phyloP scores from a whole-genome alignment of 805 yeast genomes.

The Jamesozyma hellenica region DNA sequence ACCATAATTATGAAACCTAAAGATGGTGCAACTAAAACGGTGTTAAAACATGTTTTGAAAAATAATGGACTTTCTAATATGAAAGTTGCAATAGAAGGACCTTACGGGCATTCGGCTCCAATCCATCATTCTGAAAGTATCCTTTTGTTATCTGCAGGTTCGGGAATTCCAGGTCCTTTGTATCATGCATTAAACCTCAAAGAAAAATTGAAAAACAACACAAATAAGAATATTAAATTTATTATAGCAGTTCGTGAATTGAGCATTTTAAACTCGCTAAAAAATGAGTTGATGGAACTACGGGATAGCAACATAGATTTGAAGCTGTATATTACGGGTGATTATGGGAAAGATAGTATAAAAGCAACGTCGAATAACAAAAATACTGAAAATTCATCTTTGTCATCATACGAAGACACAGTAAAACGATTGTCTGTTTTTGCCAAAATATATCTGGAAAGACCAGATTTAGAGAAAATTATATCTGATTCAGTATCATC shows the following conservation, averaged over 20 bases:
- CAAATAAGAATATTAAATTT: constrained; percentile 9
- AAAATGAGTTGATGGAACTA: constrained; percentile 10
- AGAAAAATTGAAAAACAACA: not conserved
- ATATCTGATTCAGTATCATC: no score
- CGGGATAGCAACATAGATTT: constrained; percentile 11
- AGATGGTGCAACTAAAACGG: constrained; percentile 36
- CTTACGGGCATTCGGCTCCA: constrained; percentile 51
- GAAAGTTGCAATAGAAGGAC: constrained; percentile 49
- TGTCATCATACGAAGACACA: no score
- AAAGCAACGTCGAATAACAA: no score
- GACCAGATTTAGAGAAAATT: no score
- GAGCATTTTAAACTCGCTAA: constrained; percentile 14
- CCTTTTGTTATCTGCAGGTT: constrained; percentile 61
- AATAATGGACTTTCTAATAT: constrained; percentile 24
- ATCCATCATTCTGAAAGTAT: constrained; percentile 42
- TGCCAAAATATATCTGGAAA: no score
- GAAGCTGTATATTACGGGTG: constrained; percentile 15
- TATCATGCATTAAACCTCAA: constrained; percentile 35
- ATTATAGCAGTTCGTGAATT: constrained; percentile 11
- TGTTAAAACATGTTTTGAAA: constrained; percentile 25
- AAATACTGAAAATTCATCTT: no score
- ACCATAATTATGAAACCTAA: constrained; percentile 37
- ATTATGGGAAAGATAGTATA: not conserved
- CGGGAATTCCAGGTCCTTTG: constrained; percentile 58
- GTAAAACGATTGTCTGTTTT: no score